Percentiles rank a stretch among this genome's conserved stretches.
Conservation (phyloP, 2,329 filamentous ascomycete species). For the Orbilia javanica region DNA sequence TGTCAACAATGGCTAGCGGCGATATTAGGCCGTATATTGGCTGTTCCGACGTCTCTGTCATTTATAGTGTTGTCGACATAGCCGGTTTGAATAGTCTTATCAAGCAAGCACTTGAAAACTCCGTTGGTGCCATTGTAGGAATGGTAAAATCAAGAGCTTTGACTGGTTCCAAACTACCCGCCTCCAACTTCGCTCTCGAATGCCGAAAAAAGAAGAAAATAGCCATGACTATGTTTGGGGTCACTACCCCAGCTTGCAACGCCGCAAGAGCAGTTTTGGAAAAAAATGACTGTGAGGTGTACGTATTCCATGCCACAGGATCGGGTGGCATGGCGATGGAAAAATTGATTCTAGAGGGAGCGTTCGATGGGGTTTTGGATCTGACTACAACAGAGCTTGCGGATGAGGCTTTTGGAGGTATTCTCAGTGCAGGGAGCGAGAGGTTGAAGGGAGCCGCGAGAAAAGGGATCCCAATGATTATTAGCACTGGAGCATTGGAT, state of each 20-base stretch:
- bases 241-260: slow-evolving; percentile 77
- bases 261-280: slow-evolving; percentile 70
- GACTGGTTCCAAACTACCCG: slow-evolving; percentile 64
- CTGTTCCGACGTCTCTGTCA: slow-evolving; percentile 77
- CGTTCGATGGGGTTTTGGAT: slow-evolving; percentile 76
- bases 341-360: slow-evolving; percentile 71
- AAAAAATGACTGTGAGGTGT: slow-evolving; percentile 66
- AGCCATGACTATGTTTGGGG: slow-evolving; percentile 80
- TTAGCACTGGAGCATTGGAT: slow-evolving; percentile 68
- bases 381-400: slow-evolving; percentile 79
- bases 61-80: slow-evolving; percentile 79
- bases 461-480: slow-evolving; percentile 72
- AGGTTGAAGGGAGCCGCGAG: slow-evolving; percentile 72
- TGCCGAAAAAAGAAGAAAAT: slow-evolving; percentile 70
- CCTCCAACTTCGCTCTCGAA: too few relatives aligned
- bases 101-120: slow-evolving; percentile 72
- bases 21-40: slow-evolving; percentile 75
- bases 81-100: slow-evolving; percentile 75
- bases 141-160: slow-evolving; percentile 65
- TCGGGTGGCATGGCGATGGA: slow-evolving; percentile 79
- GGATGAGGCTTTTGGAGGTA: slow-evolving; percentile 74
- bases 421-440: slow-evolving; percentile 72
- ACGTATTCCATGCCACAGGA: slow-evolving; percentile 78
- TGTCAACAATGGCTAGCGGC: slow-evolving; percentile 77
- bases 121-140: slow-evolving; percentile 72